phyloP scores from a whole-genome alignment of 2,329 filamentous ascomycete species.

The Xylaria multiplex region DNA sequence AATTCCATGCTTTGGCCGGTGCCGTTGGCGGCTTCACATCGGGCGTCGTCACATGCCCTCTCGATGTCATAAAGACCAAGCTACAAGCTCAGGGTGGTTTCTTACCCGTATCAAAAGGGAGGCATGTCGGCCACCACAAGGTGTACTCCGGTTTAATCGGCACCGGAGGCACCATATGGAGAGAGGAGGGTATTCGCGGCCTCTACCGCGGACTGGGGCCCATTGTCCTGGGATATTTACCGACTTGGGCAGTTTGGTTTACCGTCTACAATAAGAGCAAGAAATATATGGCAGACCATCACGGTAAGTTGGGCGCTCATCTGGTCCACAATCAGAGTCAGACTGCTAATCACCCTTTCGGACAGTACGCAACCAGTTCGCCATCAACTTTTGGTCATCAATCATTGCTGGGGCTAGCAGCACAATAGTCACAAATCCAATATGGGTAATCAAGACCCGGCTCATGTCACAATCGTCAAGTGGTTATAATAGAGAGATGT shows the following conservation, averaged over 20 bases:
- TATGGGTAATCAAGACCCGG: conserved; percentile 99
- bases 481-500: conserved; percentile 59
- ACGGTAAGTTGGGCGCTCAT: conserved; percentile 60
- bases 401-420: conserved; percentile 91
- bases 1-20: conserved; percentile 86
- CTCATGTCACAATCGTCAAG: conserved; percentile 87
- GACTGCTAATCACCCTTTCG: conserved; percentile 27
- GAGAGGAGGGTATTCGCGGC: conserved; percentile 86
- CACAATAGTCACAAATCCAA: conserved; percentile 94
- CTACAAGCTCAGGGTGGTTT: conserved; percentile 95
- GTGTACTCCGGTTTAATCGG: conserved; percentile 89
- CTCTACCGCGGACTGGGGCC: conserved; percentile 94
- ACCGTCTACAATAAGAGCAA: conserved; percentile 95
- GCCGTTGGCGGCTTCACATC: conserved; percentile 91
- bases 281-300: conserved; percentile 72
- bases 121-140: conserved; percentile 61
- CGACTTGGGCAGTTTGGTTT: conserved; percentile 98
- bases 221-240: conserved; percentile 93
- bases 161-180: conserved; percentile 86
- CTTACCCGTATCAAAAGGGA: conserved; percentile 59
- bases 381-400: conserved; percentile 88
- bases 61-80: conserved; percentile 99
- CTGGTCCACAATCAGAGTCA: background rate
- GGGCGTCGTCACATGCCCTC: conserved; percentile 92
- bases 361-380: conserved; percentile 71